Base-by-base conservation (phyloP, 306 rosid species). In the Chamaecrista fasciculata region DNA sequence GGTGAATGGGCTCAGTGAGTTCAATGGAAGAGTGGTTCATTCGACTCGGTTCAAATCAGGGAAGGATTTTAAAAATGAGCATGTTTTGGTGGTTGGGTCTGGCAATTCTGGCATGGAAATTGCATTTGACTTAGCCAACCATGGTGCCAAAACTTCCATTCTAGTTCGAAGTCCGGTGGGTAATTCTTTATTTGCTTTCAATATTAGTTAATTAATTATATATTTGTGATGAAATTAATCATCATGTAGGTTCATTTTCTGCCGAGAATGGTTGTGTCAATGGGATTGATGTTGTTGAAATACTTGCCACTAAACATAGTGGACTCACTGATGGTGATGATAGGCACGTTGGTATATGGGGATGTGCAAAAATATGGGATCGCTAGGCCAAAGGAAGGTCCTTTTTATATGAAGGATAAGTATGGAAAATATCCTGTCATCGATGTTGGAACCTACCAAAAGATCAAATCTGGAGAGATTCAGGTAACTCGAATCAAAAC, bases 51-150 rank as follows among this genome's bases (percentile, higher is more conserved):
- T 46, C 5, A 71, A 76, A 31, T 72, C 76, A 16, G 95, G 90
- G 11, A 74, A 72, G 28, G 84, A 70, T 20, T 86, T 80, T 25
- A n/a, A 26, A 15, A 68, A 65, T 24, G 62, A 82, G 43, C 76
- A 66, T 24, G 95, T 87, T 78, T 79, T 90, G 47, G 96, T 90
- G 15, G 95, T 87, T 11, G 96, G 96, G 11, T 74, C 89, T 31
- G 96, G 96, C 4, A 90, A 87, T 80, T 90, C 94, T 23, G 97
- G 85, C 24, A 81, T 86, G 92, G 95, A 90, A 43, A 90, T 90
- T 7, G 84, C 95, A 0, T 37, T 80, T 0, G 97, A 90, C 53
- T 67, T 90, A 0, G 49, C 76, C 7, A 81, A 87, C 57, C 74
- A 86, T 11, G 83, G 86, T 61, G 96, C 90, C 33, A 73, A 55